Evolutionary conservation across 768 basidiomycete species (phyloP).

Genomic region (Podaxis sp.): DNA sequence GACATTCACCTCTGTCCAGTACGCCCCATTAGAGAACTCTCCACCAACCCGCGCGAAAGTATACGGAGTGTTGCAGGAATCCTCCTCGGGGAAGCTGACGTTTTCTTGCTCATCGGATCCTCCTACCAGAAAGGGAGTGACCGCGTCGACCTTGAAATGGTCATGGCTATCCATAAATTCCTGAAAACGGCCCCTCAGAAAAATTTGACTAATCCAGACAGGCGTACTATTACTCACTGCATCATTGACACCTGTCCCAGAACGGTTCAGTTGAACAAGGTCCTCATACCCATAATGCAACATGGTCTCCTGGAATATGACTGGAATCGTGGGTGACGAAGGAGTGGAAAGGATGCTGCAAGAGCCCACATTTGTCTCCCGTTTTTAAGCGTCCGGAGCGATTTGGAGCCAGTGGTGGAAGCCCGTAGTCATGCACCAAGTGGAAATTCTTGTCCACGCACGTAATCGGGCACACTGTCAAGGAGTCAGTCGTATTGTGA

Average conservation of each 20-base stretch:
- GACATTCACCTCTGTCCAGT: neutral
- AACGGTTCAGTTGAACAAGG: neutral
- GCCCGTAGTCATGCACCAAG: neutral
- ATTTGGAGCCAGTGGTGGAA: neutral
- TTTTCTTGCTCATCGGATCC: neutral
- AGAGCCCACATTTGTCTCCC: neutral
- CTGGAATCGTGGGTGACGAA: no score
- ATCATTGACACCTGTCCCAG: no score
- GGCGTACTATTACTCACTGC: neutral
- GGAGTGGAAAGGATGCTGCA: neutral
- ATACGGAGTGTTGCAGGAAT: neutral
- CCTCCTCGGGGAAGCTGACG: neutral
- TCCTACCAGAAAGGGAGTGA: neutral
- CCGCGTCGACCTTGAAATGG: neutral
- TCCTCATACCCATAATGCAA: neutral
- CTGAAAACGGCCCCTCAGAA: neutral
- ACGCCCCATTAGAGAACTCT: neutral
- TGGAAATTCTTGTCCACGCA: neutral
- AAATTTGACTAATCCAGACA: neutral
- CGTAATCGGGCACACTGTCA: conserved; percentile 5
- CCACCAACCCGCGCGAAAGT: neutral
- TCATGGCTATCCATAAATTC: neutral
- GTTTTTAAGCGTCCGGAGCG: neutral
- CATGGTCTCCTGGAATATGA: neutral
- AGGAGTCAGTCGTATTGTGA: neutral